phyloP scores from a whole-genome alignment of 78 protist species.

The Cyanophora paradoxa region DNA sequence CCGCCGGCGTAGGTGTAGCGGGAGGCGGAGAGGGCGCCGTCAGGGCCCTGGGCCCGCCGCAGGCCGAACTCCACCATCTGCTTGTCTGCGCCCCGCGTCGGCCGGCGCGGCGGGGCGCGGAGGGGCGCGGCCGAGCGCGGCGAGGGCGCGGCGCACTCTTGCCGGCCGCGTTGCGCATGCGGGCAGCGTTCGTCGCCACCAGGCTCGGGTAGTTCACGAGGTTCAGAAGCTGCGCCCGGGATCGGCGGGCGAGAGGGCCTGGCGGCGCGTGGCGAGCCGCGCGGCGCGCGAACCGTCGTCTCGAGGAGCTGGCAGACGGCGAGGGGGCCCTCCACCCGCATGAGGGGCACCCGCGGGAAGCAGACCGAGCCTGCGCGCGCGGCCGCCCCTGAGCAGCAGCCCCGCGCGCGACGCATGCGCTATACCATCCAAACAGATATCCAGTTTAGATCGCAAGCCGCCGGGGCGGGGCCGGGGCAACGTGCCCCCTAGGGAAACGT shows the following conservation, averaged over 20 bases:
- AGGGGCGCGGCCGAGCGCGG: no score
- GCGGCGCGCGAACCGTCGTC: no score
- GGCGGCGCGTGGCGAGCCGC: no score
- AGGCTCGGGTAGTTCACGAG: conserved; percentile 74
- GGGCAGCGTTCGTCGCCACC: conserved; percentile 81
- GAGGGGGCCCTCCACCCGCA: conserved; percentile 84
- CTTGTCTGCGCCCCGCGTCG: conserved; percentile 27
- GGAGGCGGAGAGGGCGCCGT: conserved; percentile 64
- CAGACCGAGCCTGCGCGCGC: conserved; percentile 60
- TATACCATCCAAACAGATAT: not conserved
- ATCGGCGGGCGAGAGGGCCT: no score
- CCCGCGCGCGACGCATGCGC: no score
- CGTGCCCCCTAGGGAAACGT: not conserved
- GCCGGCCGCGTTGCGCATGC: conserved; percentile 42
- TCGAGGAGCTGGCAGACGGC: conserved; percentile 80
- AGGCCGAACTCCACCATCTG: conserved; percentile 80
- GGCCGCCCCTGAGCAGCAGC: no score
- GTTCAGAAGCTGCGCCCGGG: no score
- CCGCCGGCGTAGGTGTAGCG: conserved; percentile 78
- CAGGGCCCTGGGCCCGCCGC: conserved; percentile 81
- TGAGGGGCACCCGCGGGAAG: conserved; percentile 76
- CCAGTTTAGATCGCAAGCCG: conserved; percentile 1
- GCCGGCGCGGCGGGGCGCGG: no score
- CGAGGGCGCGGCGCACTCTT: no score
- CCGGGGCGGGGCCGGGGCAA: not conserved